Evolutionary conservation across 2,329 filamentous ascomycete genomes (phyloP).

Genomic region (Cryphonectria parasitica): DNA sequence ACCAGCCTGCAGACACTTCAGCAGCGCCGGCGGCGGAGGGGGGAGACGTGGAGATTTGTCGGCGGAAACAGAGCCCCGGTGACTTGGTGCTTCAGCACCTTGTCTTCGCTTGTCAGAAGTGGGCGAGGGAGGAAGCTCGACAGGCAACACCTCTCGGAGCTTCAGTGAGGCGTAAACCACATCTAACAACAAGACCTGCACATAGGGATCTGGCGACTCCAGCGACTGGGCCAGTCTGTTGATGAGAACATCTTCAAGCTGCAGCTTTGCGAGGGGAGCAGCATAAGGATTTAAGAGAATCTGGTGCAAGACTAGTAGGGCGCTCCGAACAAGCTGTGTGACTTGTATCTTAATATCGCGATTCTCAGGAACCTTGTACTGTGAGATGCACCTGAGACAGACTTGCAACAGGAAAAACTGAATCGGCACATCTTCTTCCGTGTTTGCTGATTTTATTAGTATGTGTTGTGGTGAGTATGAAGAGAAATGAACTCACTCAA

Average conservation of each 20-base stretch:
- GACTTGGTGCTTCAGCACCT: conserved; percentile 46
- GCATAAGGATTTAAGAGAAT: conserved; percentile 69
- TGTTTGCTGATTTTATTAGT: conserved; percentile 48
- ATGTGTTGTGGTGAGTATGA: background rate
- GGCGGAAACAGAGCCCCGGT: conserved; percentile 44
- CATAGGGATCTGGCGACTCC: conserved; percentile 64
- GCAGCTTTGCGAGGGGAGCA: conserved; percentile 60
- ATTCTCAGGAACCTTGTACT: conserved; percentile 42
- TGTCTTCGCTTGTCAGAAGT: conserved; percentile 51
- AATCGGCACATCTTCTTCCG: conserved; percentile 61
- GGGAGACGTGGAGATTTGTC: conserved; percentile 36
- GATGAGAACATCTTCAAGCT: conserved; percentile 73
- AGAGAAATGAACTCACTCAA: conserved; percentile 52
- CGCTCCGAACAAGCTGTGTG: conserved; percentile 71
- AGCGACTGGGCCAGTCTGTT: conserved; percentile 67
- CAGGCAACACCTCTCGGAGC: conserved; percentile 54
- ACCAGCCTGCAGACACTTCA: conserved; percentile 82
- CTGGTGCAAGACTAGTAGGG: conserved; percentile 71
- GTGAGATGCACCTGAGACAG: conserved; percentile 65
- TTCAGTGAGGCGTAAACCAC: conserved; percentile 76
- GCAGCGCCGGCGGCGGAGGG: conserved; percentile 70
- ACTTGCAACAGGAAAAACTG: conserved; percentile 71
- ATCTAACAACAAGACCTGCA: conserved; percentile 79
- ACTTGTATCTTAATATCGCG: conserved; percentile 52
- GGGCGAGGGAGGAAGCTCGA: conserved; percentile 49